Conservation (phyloP, 768 basidiomycete genomes). For the Lentinula guzmanii region DNA sequence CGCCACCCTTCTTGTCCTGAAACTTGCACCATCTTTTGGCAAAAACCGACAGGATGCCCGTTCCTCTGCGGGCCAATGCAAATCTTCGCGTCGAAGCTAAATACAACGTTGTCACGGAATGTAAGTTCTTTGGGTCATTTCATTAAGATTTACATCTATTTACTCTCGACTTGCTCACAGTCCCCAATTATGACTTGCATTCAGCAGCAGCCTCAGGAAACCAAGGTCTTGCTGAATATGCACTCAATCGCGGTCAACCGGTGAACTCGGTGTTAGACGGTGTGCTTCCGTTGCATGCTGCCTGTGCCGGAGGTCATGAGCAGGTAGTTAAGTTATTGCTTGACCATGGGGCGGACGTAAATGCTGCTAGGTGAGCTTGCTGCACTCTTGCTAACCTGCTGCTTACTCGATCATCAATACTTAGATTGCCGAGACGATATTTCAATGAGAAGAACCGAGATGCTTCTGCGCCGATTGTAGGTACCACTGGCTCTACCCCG, state of each 20-base stretch:
- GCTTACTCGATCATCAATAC: constrained; percentile 4
- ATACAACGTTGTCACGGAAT: constrained; percentile 55
- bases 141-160: neutral
- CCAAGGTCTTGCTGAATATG: constrained; percentile 88
- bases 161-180: constrained; percentile 26
- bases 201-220: constrained; percentile 81
- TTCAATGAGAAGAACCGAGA: constrained; percentile 65
- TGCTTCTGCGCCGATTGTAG: constrained; percentile 63
- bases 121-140: constrained; percentile 23
- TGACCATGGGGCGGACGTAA: constrained; percentile 95
- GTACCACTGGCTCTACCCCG: constrained; percentile 86
- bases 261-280: constrained; percentile 95
- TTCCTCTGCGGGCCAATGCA: constrained; percentile 39
- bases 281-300: constrained; percentile 94
- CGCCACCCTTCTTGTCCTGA: neutral
- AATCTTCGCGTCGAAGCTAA: constrained; percentile 44
- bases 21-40: neutral
- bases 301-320: constrained; percentile 85
- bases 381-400: constrained; percentile 3
- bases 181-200: constrained; percentile 72
- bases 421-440: constrained; percentile 68
- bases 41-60: constrained; percentile 31
- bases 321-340: constrained; percentile 85
- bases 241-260: constrained; percentile 90
- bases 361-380: constrained; percentile 73